phyloP scores from a whole-genome alignment of 306 rosid genomes.

The Prunus campanulata region DNA sequence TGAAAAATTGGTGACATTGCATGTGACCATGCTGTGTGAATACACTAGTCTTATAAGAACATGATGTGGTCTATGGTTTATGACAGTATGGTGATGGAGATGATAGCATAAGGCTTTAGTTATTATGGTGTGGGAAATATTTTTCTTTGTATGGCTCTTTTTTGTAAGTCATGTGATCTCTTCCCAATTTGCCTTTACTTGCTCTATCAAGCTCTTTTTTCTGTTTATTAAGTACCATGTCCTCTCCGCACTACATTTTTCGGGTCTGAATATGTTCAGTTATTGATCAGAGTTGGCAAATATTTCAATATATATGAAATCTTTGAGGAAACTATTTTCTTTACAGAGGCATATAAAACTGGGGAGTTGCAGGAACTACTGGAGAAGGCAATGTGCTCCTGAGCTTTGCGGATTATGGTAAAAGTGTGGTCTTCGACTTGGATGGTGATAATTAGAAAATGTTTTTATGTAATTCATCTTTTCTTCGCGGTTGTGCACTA shows the following conservation, averaged over 20 bases:
- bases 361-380: constrained; percentile 80
- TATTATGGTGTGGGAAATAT: too few species aligned
- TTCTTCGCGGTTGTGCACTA: constrained; percentile 16
- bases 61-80: neutral
- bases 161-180: neutral
- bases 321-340: neutral
- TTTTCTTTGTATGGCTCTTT: too few species aligned
- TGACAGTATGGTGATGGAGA: neutral
- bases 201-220: neutral
- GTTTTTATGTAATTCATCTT: constrained; percentile 13
- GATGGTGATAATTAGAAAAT: neutral
- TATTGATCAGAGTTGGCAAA: neutral
- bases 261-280: neutral
- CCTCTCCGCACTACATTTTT: neutral
- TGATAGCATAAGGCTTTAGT: neutral
- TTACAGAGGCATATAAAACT: constrained; percentile 77
- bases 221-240: neutral
- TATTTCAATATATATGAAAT: neutral
- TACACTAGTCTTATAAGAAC: neutral
- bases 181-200: too few species aligned
- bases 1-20: neutral
- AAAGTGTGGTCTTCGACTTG: neutral
- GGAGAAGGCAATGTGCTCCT: constrained; percentile 86
- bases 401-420: constrained; percentile 13
- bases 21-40: neutral